phyloP scores from a whole-genome alignment of 768 basidiomycete genomes.

The Sarcodon aspratus region DNA sequence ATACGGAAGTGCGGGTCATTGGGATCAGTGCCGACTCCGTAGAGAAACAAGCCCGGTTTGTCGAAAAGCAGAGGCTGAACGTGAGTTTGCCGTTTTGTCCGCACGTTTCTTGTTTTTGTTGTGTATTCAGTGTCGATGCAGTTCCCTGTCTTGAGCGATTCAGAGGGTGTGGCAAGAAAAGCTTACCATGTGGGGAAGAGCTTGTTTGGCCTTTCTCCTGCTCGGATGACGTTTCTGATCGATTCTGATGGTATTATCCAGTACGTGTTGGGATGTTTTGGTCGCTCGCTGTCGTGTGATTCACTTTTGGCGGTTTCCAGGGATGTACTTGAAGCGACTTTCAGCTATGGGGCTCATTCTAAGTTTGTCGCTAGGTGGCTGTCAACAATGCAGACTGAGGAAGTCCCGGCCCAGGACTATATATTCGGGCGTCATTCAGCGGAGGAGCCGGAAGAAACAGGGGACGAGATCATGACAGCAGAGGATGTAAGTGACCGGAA shows the following conservation, averaged over 20 bases:
- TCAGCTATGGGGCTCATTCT: conserved; percentile 54
- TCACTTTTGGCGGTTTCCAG: conserved; percentile 19
- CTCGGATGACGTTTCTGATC: conserved; percentile 68
- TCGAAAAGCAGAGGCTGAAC: conserved; percentile 54
- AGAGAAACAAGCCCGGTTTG: conserved; percentile 64
- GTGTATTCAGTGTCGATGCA: conserved; percentile 13
- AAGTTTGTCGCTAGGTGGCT: conserved; percentile 67
- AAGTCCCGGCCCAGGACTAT: conserved; percentile 9
- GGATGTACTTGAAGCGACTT: conserved; percentile 44
- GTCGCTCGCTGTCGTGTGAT: not conserved
- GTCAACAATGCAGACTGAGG: conserved; percentile 35
- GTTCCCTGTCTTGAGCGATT: conserved; percentile 77
- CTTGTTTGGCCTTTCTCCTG: conserved; percentile 51
- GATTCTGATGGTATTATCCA: conserved; percentile 58
- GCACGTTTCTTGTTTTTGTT: not conserved
- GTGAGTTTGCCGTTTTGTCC: conserved; percentile 27
- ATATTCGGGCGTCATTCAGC: not conserved
- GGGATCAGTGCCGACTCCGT: conserved; percentile 69
- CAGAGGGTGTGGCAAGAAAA: conserved; percentile 46
- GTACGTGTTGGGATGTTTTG: conserved; percentile 22
- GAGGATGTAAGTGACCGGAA: too few relatives aligned
- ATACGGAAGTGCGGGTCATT: conserved; percentile 51
- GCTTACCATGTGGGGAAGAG: conserved; percentile 58
- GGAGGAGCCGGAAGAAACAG: too few relatives aligned
- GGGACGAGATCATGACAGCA: too few relatives aligned